phyloP scores from a whole-genome alignment of 352 stramenopile genomes.

The Globisporangium canariense region DNA sequence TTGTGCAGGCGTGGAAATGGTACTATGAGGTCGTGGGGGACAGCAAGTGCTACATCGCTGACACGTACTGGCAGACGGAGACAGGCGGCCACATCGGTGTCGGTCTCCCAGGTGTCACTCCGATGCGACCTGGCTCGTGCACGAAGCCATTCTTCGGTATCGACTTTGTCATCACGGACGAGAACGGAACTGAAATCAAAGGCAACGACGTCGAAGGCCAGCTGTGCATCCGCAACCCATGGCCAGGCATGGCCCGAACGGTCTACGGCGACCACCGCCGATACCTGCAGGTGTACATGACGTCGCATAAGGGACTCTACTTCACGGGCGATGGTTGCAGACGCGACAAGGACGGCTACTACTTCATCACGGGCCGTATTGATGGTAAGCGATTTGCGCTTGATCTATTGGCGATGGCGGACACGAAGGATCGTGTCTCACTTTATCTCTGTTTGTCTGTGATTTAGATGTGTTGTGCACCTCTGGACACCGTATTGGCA shows the following conservation, averaged over 20 bases:
- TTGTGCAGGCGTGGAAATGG: conserved; percentile 87
- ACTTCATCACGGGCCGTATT: conserved; percentile 98
- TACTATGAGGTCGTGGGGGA: conserved; percentile 95
- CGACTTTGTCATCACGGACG: conserved; percentile 83
- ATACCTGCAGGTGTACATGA: conserved; percentile 96
- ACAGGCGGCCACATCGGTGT: conserved; percentile 95
- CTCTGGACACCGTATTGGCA: conserved; percentile 90
- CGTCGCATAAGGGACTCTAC: conserved; percentile 96
- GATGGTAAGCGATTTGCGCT: conserved; percentile 49
- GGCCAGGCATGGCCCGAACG: conserved; percentile 95
- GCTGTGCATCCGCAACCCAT: conserved; percentile 93
- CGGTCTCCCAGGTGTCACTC: conserved; percentile 89
- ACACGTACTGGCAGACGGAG: conserved; percentile 99
- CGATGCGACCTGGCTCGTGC: conserved; percentile 91
- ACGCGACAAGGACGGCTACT: conserved; percentile 94
- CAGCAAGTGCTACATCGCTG: conserved; percentile 90
- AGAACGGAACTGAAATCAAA: conserved; percentile 87
- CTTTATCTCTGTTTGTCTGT: background rate
- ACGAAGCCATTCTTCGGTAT: conserved; percentile 96
- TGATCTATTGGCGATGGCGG: background rate
- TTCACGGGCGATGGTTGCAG: conserved; percentile 92
- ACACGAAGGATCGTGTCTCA: background rate
- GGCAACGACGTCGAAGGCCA: conserved; percentile 90
- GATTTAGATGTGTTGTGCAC: conserved; percentile 93
- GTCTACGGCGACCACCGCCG: conserved; percentile 93